Conservation (phyloP, 805 yeast species). For the Wickerhamomyces xylosicus region DNA sequence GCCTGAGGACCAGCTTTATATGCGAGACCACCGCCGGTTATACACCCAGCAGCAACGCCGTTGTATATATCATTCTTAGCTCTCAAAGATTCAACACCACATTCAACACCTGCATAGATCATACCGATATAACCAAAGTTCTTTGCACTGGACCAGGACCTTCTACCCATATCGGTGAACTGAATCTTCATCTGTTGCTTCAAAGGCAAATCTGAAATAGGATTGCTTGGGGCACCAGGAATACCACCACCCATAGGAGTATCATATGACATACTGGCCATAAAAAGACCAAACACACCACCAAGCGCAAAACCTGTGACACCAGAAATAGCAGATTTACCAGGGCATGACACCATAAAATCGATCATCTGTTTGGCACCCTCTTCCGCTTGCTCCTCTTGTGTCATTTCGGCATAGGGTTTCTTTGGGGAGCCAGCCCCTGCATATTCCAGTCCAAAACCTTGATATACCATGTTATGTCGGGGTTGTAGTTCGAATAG, state of each 20-base stretch:
- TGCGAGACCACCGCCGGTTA: constrained; percentile 95
- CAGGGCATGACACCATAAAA: constrained; percentile 90
- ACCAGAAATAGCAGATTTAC: constrained; percentile 85
- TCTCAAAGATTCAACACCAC: constrained; percentile 73
- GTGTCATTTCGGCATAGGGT: constrained; percentile 63
- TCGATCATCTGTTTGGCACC: constrained; percentile 80
- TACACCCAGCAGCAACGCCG: constrained; percentile 88
- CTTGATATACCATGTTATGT: constrained; percentile 25
- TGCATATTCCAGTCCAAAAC: constrained; percentile 31
- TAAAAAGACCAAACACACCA: constrained; percentile 90
- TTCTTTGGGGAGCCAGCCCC: constrained; percentile 32
- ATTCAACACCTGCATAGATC: constrained; percentile 87
- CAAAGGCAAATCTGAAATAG: constrained; percentile 77
- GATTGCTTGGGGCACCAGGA: constrained; percentile 33
- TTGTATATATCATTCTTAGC: constrained; percentile 90
- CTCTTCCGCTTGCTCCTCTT: constrained; percentile 85
- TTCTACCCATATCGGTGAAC: constrained; percentile 82
- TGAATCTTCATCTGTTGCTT: constrained; percentile 88
- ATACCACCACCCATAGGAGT: constrained; percentile 55
- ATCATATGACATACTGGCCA: constrained; percentile 83
- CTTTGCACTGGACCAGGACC: constrained; percentile 84
- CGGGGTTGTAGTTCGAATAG: constrained; percentile 1
- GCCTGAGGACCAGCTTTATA: constrained; percentile 91
- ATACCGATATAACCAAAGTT: constrained; percentile 91
- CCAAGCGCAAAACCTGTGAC: constrained; percentile 91